Base-by-base conservation (phyloP, 2,329 filamentous ascomycete species). In the Capronia americana region DNA sequence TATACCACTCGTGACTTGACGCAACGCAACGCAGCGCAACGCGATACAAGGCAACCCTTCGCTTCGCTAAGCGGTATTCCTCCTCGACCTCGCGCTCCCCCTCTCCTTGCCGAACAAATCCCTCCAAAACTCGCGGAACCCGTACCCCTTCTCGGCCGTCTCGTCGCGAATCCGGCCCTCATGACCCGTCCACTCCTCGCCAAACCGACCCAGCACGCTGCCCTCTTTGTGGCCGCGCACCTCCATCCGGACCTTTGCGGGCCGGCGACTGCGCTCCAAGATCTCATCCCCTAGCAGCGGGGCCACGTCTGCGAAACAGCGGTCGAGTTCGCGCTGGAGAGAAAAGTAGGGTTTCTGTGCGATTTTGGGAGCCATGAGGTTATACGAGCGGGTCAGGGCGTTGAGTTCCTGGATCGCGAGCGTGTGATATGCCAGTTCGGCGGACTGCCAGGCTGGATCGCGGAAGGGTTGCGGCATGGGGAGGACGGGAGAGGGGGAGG, bases 341-440 rank as follows among this genome's bases (percentile, higher is more conserved):
- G 85, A 89, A 75, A 92, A 93, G 77, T 98, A 98, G 0, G 94
- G 92, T 77, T 97, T 97, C 79, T 95, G 96, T 2, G 94, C 93
- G 1, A 97, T 84, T 62, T 92, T 90, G 0, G 95, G 95, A 0
- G 95, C 94, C 88, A 96, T 94, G 2, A 98, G 86, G 73, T 98
- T 98, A 82, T 99, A 99, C 14, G 91, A 91, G 28, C 95, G 87
- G 7, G 92, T 90, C 57, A 96, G 83, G 32, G 80, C 78, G 78
- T 98, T 98, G 63, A 98, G 86, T 64, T 92, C 88, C 55, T 86
- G 85, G 70, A 99, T 86, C 4, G 92, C 87, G 4, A 95, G 84
- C 46, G 85, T 86, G 76, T 93, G 88, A 79, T 96, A 98, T 6
- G 88, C 83, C 3, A 81, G 79, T 77, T 98, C 92, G 5, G 86